Evolutionary conservation across 352 stramenopile genomes (phyloP).

Genomic region (Globisporangium parvum): DNA sequence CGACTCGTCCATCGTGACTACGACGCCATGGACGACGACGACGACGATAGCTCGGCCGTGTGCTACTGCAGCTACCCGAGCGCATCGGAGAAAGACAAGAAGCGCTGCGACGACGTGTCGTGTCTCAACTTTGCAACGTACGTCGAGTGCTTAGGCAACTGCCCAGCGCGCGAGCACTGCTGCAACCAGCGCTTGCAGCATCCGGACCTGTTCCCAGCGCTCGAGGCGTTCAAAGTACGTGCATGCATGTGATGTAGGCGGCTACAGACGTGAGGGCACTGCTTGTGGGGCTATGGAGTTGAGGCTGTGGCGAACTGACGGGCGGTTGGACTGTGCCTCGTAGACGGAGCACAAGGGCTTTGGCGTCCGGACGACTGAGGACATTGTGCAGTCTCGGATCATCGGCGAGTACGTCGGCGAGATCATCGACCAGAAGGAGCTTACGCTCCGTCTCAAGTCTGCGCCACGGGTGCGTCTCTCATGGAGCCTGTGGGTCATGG

Average conservation of each 20-base stretch:
- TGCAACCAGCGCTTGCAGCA: constrained; percentile 76
- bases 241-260: background rate
- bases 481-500: background rate
- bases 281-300: too few relatives aligned
- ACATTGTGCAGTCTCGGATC: constrained; percentile 57
- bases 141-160: constrained; percentile 60
- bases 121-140: constrained; percentile 89
- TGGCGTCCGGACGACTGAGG: constrained; percentile 61
- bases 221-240: constrained; percentile 66
- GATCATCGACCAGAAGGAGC: constrained; percentile 87
- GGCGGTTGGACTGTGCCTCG: background rate
- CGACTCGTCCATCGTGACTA: constrained; percentile 22
- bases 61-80: constrained; percentile 61
- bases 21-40: constrained; percentile 18
- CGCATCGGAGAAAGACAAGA: constrained; percentile 27
- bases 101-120: constrained; percentile 76
- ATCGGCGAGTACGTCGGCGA: constrained; percentile 91
- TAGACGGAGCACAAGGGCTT: constrained; percentile 81
- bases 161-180: constrained; percentile 43
- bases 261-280: background rate
- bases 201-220: constrained; percentile 44
- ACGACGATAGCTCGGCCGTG: constrained; percentile 41
- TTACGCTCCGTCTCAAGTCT: constrained; percentile 45
- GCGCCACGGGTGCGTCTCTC: constrained; percentile 36
- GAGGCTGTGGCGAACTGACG: too few relatives aligned